These are phyloP conservation scores for Ogataea chonburiensis DNA, from an alignment of 805 yeast species.

Conservation along the genomic window DNA sequence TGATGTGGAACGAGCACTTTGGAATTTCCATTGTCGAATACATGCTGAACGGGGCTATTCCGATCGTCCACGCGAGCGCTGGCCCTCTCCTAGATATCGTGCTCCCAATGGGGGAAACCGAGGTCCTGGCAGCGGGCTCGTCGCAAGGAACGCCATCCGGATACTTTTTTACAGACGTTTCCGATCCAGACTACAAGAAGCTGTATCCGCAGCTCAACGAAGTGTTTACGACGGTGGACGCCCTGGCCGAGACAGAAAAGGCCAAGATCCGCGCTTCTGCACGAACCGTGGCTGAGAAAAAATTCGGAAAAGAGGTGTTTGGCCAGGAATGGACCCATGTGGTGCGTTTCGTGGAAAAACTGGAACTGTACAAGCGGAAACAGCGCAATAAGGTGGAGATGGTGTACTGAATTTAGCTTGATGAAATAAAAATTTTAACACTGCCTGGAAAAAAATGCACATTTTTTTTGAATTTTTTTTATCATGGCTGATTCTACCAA, in stretches of 20 bases:
- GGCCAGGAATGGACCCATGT: constrained; percentile 24
- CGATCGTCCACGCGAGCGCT: constrained; percentile 91
- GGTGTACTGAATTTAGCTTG: constrained; percentile 21
- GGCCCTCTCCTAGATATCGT: constrained; percentile 93
- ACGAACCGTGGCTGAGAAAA: constrained; percentile 23
- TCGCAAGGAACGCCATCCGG: constrained; percentile 54
- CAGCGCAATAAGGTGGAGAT: constrained; percentile 32
- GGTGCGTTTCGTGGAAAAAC: constrained; percentile 12
- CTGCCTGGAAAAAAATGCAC: constrained; percentile 1
- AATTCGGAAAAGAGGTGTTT: constrained; percentile 30
- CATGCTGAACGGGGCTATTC: constrained; percentile 79
- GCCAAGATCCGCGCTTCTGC: constrained; percentile 24
- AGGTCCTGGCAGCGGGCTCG: constrained; percentile 13
- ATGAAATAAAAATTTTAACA: constrained; percentile 2
- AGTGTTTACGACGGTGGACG: constrained; percentile 40
- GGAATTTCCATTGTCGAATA: constrained; percentile 97
- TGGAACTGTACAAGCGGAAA: constrained; percentile 24
- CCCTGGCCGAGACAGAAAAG: constrained; percentile 16
- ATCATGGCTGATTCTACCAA: constrained; percentile 31
- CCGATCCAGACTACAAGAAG: constrained; percentile 66
- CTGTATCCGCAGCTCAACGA: constrained; percentile 41
- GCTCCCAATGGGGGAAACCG: constrained; percentile 37
- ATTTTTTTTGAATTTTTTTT: constrained; percentile 9
- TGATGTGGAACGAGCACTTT: constrained; percentile 99
- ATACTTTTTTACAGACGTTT: constrained; percentile 66